Base-by-base conservation (phyloP, 306 rosid genomes). In the Pterocarpus santalinus region DNA sequence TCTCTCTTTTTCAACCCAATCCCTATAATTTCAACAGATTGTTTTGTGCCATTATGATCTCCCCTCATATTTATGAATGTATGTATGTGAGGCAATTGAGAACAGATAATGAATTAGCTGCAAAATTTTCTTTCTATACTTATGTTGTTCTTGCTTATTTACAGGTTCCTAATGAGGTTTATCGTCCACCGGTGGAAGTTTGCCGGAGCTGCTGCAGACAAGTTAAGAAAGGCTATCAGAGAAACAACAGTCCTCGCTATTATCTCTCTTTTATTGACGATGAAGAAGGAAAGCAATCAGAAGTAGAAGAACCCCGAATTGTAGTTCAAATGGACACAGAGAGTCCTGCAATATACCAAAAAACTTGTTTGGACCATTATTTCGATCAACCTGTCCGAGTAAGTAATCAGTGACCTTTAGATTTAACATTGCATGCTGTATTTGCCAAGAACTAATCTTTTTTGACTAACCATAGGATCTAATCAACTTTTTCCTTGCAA, bases 251-350 rank as follows among this genome's bases (percentile, higher is more conserved):
- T 74, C 94, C 92, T 55, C 91, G 91, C 69, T 95, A 92, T 76
- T 95, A 89, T 83, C 86, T 95, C 43, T 88, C 97, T 52, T 85
- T 83, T 79, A 46, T 77, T 2, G 85, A 82, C 11, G 87, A 85
- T 49, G 78, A 83, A 49, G 90, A 90, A 60, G 89, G 78, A 81
- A 71, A 69, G 15, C 43, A 75, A 84, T 41, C 87, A 36, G 89
- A 87, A 65, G 9, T 17, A 57, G 92, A 83, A 43, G 89, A 89
- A 76, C 90, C 93, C 65, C 94, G 47, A 69, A 63, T 86, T 34
- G 89, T 92, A 15, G 97, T 93, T 69, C 99, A 93, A 86, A 93
- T 96, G 99, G 99, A 96, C 76, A 96, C 98, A 2, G 99, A 93
- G 86, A 86, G 83, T 86, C 86, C 99, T 61, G 85, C 83, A 2